phyloP scores from a whole-genome alignment of 495 filamentous ascomycete species.

The Neohortaea acidophila region DNA sequence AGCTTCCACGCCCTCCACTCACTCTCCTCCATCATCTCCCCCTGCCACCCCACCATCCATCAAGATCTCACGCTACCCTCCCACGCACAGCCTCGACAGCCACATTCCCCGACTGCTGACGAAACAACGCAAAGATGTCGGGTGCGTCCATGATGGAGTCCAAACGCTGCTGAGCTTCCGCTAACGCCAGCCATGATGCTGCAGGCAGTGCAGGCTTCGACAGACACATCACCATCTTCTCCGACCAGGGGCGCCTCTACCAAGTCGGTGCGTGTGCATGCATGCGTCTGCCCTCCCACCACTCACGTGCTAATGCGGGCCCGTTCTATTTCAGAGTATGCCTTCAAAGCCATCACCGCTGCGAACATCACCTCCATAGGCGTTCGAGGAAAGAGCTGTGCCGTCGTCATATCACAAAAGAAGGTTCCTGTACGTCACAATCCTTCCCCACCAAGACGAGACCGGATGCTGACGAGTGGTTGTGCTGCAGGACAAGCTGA shows the following conservation, averaged over 20 bases:
- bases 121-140: slow-evolving; percentile 6
- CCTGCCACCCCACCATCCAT: too few species aligned
- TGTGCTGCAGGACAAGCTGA: slow-evolving; percentile 76
- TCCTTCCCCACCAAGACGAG: neutral
- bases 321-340: slow-evolving; percentile 83
- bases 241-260: slow-evolving; percentile 91
- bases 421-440: slow-evolving; percentile 77
- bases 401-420: slow-evolving; percentile 95
- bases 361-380: slow-evolving; percentile 97
- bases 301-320: too few species aligned
- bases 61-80: too few species aligned
- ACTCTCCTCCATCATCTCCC: too few species aligned
- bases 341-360: slow-evolving; percentile 98
- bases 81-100: too few species aligned
- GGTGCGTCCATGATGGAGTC: neutral
- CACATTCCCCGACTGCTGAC: too few species aligned
- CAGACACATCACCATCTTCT: slow-evolving; percentile 99
- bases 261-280: slow-evolving; percentile 76
- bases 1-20: too few species aligned
- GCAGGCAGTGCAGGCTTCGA: slow-evolving; percentile 92
- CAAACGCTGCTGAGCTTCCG: slow-evolving; percentile 2
- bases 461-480: neutral
- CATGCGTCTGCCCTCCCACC: slow-evolving; percentile 2
- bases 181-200: slow-evolving; percentile 1
- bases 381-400: slow-evolving; percentile 88